Evolutionary conservation across 129 eudicot species (phyloP).

Genomic region (Erigeron canadensis): DNA sequence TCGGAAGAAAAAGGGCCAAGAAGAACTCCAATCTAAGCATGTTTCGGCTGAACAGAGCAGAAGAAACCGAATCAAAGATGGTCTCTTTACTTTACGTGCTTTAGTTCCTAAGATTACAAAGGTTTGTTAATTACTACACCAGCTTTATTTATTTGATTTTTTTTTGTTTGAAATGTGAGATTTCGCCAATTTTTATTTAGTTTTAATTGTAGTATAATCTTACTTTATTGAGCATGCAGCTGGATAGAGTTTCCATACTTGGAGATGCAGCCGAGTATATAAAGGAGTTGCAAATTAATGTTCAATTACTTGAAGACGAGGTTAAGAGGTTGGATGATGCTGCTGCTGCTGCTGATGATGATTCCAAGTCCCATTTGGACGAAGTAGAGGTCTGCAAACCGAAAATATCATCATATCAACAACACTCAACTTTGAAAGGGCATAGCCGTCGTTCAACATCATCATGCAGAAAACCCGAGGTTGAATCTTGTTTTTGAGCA

Average conservation of each 20-base stretch:
- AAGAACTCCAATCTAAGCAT: constrained; percentile 63
- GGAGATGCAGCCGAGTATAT: constrained; percentile 84
- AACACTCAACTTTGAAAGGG: constrained; percentile 19
- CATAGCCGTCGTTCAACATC: constrained; percentile 9
- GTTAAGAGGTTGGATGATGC: constrained; percentile 43
- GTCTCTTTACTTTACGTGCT: constrained; percentile 65
- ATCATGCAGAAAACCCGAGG: constrained; percentile 42
- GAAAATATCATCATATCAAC: constrained; percentile 5
- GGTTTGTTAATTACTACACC: constrained; percentile 31
- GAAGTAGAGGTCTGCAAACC: constrained; percentile 36
- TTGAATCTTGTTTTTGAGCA: constrained; percentile 13
- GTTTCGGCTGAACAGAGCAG: constrained; percentile 68
- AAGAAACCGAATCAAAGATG: constrained; percentile 66
- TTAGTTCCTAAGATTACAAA: constrained; percentile 87
- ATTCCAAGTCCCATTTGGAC: constrained; percentile 26
- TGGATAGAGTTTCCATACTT: constrained; percentile 72
- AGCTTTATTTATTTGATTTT: too few relatives aligned
- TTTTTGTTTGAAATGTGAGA: too few relatives aligned
- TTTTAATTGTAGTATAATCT: constrained; percentile 5
- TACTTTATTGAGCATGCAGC: constrained; percentile 39
- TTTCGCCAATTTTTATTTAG: constrained; percentile 11
- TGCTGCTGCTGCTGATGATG: too few relatives aligned
- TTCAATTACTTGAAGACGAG: constrained; percentile 44
- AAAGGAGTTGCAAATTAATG: constrained; percentile 47
- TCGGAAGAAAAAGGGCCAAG: constrained; percentile 35